Evolutionary conservation across 108 stramenopile species (phyloP), one percentile per base, ranked within the genome.

Genomic region (Seminavis robusta): DNA sequence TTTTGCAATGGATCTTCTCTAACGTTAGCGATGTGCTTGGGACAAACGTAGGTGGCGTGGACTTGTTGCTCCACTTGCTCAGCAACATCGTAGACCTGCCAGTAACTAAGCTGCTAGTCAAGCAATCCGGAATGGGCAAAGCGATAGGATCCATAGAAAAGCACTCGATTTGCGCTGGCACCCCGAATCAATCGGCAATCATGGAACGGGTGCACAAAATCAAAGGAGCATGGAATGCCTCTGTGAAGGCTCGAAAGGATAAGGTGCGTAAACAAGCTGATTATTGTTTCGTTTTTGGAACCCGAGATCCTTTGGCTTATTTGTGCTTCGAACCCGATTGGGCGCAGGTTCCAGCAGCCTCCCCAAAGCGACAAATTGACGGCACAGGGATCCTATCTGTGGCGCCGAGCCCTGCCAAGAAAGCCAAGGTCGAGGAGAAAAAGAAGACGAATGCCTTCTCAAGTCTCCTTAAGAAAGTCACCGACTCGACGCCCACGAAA

Each of bases 91-190:
- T 71, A 25, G 46, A 67, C 42, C 76, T 93, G 38, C 91, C 91
- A 7, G 91, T 93, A 23, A 85, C 87, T 9, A 93, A 89, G 69
- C 70, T 77, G 29, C 52, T 77, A 60, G 85, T 93, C 8, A 84
- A 82, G 13, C 64, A 66, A 17, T 83, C 84, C 25, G 78, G 83
- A 37, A 63, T 88, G 41, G 91, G 91, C 7, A 93, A 93, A 73
- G 68, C 72, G 20, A 77, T 93, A 36, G 80, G 81, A 9, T 66
- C 87, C 17, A 49, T 93, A 52, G 82, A 83, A 47, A 88, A 88
- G 53, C 79, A 93, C 58, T 69, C 53, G 17, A 83, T 88, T 26
- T 87, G 83, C 60, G 59, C 53, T 20, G 87, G 83, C 10, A 77
- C 60, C 31, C 67, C 66, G 4, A 93, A 93, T 70, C 83, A 86